A percentile compares a stretch with the other conserved stretches of the same genome.
Evolutionary conservation across 1,284 basidiomycete genomes (phyloP).

Genomic region (Spongispora temasekensis): DNA sequence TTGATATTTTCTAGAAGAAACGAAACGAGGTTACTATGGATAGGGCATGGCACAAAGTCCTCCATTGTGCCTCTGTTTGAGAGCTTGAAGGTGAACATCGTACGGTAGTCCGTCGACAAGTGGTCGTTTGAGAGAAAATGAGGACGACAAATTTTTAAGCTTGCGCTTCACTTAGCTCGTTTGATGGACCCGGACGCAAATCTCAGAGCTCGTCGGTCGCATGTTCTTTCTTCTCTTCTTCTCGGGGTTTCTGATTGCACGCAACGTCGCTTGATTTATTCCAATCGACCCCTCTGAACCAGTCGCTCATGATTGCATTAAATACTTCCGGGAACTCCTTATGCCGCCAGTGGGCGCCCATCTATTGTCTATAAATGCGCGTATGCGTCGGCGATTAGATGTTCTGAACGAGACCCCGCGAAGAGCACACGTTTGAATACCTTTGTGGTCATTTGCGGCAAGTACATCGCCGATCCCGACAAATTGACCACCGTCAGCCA

Average conservation of each 20-base stretch:
- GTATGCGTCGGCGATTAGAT: background rate
- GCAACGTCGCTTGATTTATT: background rate
- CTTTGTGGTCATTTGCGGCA: slow-evolving; percentile 53
- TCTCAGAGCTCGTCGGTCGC: slow-evolving; percentile 17
- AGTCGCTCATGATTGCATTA: slow-evolving; percentile 46
- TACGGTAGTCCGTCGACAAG: no score
- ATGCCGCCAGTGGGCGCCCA: slow-evolving; percentile 63
- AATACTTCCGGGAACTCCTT: slow-evolving; percentile 54
- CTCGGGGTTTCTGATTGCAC: background rate
- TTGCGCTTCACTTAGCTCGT: no score
- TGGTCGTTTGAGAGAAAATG: no score
- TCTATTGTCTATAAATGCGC: slow-evolving; percentile 40
- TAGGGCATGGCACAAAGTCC: no score
- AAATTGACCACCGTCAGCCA: slow-evolving; percentile 49
- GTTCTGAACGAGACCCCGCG: background rate
- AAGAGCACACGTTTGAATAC: slow-evolving; percentile 33
- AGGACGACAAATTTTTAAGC: no score
- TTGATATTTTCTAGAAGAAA: no score
- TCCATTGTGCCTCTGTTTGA: no score
- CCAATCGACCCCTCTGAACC: slow-evolving; percentile 33
- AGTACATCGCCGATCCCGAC: slow-evolving; percentile 45
- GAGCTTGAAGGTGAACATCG: no score
- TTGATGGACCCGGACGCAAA: no score
- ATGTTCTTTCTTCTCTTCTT: background rate
- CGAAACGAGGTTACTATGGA: no score